Percentiles rank a stretch among this genome's conserved stretches.
These are phyloP conservation scores for Deuterostichococcus epilithicus DNA, from an alignment of 139 green algal genomes.

Conservation along the genomic window DNA sequence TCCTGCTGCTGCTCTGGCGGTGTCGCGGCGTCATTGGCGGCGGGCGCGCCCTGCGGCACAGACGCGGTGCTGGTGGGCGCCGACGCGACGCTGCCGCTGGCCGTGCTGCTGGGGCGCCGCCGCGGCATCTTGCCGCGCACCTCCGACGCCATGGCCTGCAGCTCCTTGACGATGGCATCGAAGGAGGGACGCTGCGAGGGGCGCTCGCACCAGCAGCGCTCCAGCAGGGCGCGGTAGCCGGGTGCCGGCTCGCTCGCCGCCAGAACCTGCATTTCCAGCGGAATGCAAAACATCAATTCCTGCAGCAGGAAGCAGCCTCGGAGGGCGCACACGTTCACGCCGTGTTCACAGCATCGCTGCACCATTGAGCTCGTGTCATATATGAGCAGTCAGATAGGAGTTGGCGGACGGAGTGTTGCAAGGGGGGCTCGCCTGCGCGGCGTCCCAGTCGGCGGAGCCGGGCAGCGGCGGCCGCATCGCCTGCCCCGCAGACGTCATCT, in stretches of 20 bases:
- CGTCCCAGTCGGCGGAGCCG: conserved; percentile 60
- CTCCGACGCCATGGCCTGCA: conserved; percentile 17
- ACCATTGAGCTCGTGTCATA: not conserved
- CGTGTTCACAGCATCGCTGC: not conserved
- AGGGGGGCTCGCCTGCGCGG: conserved; percentile 6
- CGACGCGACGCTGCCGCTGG: not conserved
- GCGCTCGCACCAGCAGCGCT: conserved; percentile 50
- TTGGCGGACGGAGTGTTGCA: not conserved
- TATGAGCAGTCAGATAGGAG: not conserved
- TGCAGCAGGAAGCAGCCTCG: too few species aligned
- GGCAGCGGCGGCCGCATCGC: conserved; percentile 56
- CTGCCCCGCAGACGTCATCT: conserved; percentile 45
- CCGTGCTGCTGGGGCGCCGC: not conserved
- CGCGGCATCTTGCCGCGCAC: conserved; percentile 7
- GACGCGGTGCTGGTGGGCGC: too few species aligned
- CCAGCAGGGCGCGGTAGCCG: conserved; percentile 52
- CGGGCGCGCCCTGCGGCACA: too few species aligned
- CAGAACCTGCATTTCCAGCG: not conserved
- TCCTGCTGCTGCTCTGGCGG: too few species aligned
- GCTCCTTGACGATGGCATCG: conserved; percentile 21
- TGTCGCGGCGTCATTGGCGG: too few species aligned
- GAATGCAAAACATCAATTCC: too few species aligned
- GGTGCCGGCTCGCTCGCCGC: conserved; percentile 39
- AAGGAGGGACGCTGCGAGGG: conserved; percentile 35
- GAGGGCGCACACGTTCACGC: not conserved